A percentile compares a stretch with the other conserved stretches of the same genome.
Conservation (phyloP, 495 filamentous ascomycete genomes). For the Penicillium paradoxum region DNA sequence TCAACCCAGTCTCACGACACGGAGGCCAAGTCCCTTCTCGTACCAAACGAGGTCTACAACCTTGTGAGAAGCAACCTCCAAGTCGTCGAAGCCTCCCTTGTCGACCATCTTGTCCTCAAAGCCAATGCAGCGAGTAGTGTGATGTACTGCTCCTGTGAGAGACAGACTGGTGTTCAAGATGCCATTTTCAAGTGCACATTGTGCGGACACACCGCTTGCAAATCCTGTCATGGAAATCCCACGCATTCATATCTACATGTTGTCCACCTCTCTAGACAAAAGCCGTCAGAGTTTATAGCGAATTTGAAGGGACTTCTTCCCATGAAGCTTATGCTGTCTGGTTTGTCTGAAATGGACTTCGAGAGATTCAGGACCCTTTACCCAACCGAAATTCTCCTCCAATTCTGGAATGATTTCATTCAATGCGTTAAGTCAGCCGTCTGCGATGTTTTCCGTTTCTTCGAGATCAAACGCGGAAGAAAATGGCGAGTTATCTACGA, state of each 20-base stretch:
- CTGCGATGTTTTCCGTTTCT: constrained; percentile 41
- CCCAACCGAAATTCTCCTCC: constrained; percentile 2
- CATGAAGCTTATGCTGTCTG: constrained; percentile 37
- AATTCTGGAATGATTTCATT: constrained; percentile 35
- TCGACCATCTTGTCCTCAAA: constrained; percentile 11
- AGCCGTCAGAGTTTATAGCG: constrained; percentile 47
- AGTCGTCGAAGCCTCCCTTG: not conserved
- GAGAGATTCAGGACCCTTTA: constrained; percentile 11
- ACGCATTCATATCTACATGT: constrained; percentile 43
- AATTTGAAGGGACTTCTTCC: constrained; percentile 42
- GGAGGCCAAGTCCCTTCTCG: constrained; percentile 6
- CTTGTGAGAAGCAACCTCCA: constrained; percentile 10
- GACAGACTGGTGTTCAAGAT: constrained; percentile 32
- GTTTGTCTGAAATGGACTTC: constrained; percentile 28
- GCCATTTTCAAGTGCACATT: constrained; percentile 44
- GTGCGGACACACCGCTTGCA: constrained; percentile 55
- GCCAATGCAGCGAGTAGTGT: constrained; percentile 30
- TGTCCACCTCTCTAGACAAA: constrained; percentile 24
- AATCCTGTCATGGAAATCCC: constrained; percentile 53
- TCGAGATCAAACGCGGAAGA: constrained; percentile 42
- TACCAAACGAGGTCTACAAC: constrained; percentile 1
- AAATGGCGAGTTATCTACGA: constrained; percentile 52
- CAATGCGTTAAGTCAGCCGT: constrained; percentile 30
- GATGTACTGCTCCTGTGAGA: constrained; percentile 56
- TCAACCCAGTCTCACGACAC: not conserved